Evolutionary conservation across 441 rosid genomes (phyloP).

Genomic region (Brassica balearica): DNA sequence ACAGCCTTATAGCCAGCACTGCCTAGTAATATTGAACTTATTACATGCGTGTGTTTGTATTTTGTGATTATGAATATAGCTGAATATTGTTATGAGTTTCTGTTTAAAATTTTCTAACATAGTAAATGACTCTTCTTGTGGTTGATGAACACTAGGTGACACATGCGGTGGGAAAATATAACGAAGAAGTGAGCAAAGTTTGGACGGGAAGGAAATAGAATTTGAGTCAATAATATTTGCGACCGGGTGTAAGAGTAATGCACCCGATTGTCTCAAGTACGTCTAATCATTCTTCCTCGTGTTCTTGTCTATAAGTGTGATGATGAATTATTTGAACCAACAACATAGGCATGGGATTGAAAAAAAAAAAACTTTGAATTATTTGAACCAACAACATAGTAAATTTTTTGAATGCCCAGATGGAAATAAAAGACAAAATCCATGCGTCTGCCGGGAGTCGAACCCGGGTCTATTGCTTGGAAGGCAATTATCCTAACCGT

Average conservation of each 20-base stretch:
- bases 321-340: constrained; percentile 33
- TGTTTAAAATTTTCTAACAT: too few species aligned
- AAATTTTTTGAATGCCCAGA: too few species aligned
- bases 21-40: too few species aligned
- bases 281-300: not conserved
- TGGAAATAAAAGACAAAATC: too few species aligned
- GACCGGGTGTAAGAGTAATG: constrained; percentile 89
- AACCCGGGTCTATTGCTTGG: constrained; percentile 94
- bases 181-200: constrained; percentile 74
- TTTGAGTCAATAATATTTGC: constrained; percentile 70
- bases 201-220: constrained; percentile 72
- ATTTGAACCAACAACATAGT: too few species aligned
- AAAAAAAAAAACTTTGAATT: not conserved
- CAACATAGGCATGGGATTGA: constrained; percentile 19
- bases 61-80: too few species aligned
- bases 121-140: too few species aligned
- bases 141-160: constrained; percentile 46
- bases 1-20: too few species aligned
- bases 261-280: constrained; percentile 83
- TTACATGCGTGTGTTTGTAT: too few species aligned
- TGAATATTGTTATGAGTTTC: too few species aligned
- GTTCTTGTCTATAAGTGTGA: not conserved
- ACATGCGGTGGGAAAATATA: constrained; percentile 72
- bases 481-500: constrained; percentile 97
- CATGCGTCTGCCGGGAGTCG: constrained; percentile 85